These are phyloP conservation scores for Peronospora belbahrii DNA, from an alignment of 352 stramenopile species.

Conservation along the genomic window DNA sequence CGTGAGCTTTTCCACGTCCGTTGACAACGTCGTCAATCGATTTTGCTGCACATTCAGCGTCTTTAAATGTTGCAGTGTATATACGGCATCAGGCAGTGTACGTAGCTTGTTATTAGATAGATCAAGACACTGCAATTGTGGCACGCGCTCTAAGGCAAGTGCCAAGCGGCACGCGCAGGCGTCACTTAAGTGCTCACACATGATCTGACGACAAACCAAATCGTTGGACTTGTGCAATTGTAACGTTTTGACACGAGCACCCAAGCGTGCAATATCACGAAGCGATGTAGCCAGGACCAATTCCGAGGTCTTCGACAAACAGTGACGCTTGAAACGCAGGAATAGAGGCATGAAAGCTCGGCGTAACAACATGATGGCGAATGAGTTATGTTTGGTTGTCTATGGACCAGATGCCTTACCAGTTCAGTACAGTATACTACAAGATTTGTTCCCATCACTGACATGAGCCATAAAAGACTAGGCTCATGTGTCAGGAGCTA, in stretches of 20 bases:
- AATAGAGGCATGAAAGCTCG: not conserved
- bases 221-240: constrained; percentile 73
- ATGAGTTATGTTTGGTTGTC: no score
- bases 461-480: no score
- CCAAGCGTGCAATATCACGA: constrained; percentile 57
- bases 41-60: constrained; percentile 67
- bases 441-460: no score
- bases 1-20: constrained; percentile 34
- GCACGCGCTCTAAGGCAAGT: constrained; percentile 66
- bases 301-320: constrained; percentile 2
- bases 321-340: not conserved
- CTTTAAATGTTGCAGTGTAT: constrained; percentile 49
- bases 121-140: constrained; percentile 57
- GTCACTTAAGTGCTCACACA: constrained; percentile 87
- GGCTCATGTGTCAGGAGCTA: no score
- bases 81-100: constrained; percentile 70
- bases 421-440: no score
- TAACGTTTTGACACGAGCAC: constrained; percentile 42
- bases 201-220: constrained; percentile 87
- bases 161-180: constrained; percentile 81
- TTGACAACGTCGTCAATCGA: constrained; percentile 40
- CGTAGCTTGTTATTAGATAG: constrained; percentile 72
- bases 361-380: constrained; percentile 4
- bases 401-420: no score
- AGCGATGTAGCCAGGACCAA: constrained; percentile 27